Percentiles rank a stretch among this genome's conserved stretches.
Evolutionary conservation across 2,329 filamentous ascomycete species (phyloP).

Genomic region (Dothistroma pini): DNA sequence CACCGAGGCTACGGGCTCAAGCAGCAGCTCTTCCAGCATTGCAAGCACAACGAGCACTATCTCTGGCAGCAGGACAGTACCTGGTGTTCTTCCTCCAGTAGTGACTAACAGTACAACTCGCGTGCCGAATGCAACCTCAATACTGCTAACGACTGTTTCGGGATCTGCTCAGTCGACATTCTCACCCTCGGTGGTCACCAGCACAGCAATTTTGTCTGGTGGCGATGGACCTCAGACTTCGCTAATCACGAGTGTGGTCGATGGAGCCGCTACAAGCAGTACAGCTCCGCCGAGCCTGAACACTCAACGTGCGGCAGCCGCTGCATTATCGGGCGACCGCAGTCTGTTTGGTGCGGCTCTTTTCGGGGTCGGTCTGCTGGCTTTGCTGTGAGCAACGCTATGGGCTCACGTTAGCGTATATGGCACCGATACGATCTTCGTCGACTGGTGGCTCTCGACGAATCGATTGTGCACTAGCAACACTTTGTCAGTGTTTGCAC

Average conservation of each 20-base stretch:
- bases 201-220: constrained; percentile 4
- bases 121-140: constrained; percentile 13
- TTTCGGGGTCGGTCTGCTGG: neutral
- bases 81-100: neutral
- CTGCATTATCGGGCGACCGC: neutral
- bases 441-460: too few relatives aligned
- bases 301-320: neutral
- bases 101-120: constrained; percentile 11
- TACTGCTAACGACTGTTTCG: constrained; percentile 14
- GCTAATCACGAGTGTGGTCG: neutral
- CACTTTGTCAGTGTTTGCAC: neutral
- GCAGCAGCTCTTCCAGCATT: constrained; percentile 8
- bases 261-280: neutral
- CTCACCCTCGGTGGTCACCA: constrained; percentile 16
- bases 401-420: too few relatives aligned
- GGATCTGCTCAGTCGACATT: neutral
- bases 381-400: neutral
- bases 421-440: too few relatives aligned
- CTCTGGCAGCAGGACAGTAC: neutral
- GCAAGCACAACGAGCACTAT: constrained; percentile 12
- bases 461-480: too few relatives aligned
- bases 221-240: neutral
- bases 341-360: neutral
- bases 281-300: constrained; percentile 2
- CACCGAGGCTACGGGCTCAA: neutral